Conservation (phyloP, 768 basidiomycete species). For the Tephrocybe sp. region DNA sequence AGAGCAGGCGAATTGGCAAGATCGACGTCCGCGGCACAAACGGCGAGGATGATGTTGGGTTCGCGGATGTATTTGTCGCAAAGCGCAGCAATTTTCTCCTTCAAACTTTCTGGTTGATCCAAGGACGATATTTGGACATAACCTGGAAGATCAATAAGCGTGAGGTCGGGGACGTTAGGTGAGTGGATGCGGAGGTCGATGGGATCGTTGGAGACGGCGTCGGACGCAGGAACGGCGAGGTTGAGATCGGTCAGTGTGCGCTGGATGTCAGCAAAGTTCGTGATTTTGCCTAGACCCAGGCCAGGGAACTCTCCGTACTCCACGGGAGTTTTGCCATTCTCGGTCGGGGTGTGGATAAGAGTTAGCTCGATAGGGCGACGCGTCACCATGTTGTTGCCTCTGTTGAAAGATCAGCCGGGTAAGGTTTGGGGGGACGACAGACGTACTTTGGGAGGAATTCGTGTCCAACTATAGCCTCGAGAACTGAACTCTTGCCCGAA, state of each 20-base stretch:
- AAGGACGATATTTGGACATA: constrained; percentile 94
- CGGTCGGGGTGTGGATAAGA: constrained; percentile 84
- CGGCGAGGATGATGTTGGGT: constrained; percentile 99
- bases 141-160: constrained; percentile 95
- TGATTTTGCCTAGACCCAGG: constrained; percentile 85
- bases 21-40: constrained; percentile 98
- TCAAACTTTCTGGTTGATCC: constrained; percentile 94
- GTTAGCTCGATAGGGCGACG: constrained; percentile 98
- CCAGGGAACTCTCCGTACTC: constrained; percentile 97
- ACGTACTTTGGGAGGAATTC: constrained; percentile 98
- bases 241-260: constrained; percentile 93
- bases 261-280: constrained; percentile 91
- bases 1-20: constrained; percentile 97
- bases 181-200: constrained; percentile 98
- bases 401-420: constrained; percentile 27
- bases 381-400: constrained; percentile 99
- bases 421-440: constrained; percentile 6
- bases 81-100: constrained; percentile 84
- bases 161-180: constrained; percentile 93
- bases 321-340: constrained; percentile 49
- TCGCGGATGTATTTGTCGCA: constrained; percentile 99
- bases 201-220: constrained; percentile 92
- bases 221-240: constrained; percentile 84
- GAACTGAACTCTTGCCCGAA: constrained; percentile 95
- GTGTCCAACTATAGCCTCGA: constrained; percentile 96